Base-by-base conservation (phyloP, 176 grass and related monocot genomes). In the Paspalum notatum region DNA sequence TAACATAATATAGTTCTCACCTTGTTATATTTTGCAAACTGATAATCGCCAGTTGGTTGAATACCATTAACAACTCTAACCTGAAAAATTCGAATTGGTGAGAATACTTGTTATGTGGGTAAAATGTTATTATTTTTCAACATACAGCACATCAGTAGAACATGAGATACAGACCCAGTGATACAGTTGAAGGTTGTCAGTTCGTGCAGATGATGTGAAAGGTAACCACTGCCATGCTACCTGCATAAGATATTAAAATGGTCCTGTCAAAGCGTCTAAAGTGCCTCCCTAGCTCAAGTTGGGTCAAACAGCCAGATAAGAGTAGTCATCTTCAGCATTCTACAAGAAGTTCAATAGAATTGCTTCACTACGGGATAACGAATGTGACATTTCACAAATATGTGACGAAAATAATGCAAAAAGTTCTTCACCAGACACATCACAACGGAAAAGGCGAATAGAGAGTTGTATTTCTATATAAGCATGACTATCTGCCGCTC, bases 21-120 rank as follows among this genome's bases (percentile, higher is more conserved):
- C 86, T 84, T 98, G 80, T 98, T 98, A 67, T 89, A 98, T 76
- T 98, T 98, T 67, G 90, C 92, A 47, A 98, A 98, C 75, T 91
- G 84, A 76, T 98, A 98, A 69, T 95, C 96, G 80, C 90, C 96
- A 62, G 92, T 93, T 65, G 96, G 92, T 61, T 89, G 92, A 78
- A 87, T 76, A 55, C 86, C 86, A 79, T 95, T 98, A 72, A 93
- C 90, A 82, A 98, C 96, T 82, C 86, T 90, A 62, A 93, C 96
- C 96, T 98, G 86, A 66, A 76, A 76, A 42, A 82, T 69, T 21
- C 13, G 82, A 78, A 63, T 68, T 20, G 48, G 57, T 37, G 25
- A 78, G 27, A 72, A 68, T 24, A 16, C 41, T 68, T 41, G 81
- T 26, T 80, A 7, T n/a, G 32, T 71, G 12, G 85, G 25, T 20